phyloP scores from a whole-genome alignment of 805 yeast genomes.

The Danielozyma ontarioensis region DNA sequence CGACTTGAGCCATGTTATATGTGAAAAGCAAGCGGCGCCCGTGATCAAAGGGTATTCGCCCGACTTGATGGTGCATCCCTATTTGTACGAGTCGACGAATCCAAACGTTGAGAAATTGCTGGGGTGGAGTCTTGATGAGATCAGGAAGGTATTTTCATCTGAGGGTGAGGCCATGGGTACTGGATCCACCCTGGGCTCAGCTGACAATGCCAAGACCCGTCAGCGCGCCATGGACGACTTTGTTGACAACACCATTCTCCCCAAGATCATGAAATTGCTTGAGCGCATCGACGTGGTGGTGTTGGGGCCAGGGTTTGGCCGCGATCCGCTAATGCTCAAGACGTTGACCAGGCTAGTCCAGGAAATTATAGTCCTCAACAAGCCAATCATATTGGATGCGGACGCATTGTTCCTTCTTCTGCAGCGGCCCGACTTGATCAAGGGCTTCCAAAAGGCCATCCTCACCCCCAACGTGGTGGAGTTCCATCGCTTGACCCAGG shows the following conservation, averaged over 20 bases:
- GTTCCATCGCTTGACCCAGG: constrained; percentile 61
- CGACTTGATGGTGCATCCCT: constrained; percentile 94
- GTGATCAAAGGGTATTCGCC: constrained; percentile 88
- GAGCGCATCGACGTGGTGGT: constrained; percentile 66
- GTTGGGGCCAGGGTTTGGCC: constrained; percentile 91
- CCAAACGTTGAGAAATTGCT: constrained; percentile 15
- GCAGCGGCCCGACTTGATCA: constrained; percentile 47
- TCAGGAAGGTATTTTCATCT: too few species aligned
- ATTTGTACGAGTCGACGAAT: constrained; percentile 49
- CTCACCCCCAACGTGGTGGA: constrained; percentile 90
- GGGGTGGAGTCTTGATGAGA: constrained; percentile 9
- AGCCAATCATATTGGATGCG: constrained; percentile 85
- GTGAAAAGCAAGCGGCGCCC: constrained; percentile 72
- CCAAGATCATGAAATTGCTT: constrained; percentile 7
- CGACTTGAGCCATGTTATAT: constrained; percentile 85
- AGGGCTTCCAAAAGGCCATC: constrained; percentile 55
- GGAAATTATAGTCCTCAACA: constrained; percentile 48
- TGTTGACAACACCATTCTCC: constrained; percentile 11
- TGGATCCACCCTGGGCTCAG: too few species aligned
- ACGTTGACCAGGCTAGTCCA: constrained; percentile 54
- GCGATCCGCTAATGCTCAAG: constrained; percentile 65
- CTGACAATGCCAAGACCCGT: constrained; percentile 17
- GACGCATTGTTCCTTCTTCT: constrained; percentile 75
- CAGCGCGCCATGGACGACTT: neutral
- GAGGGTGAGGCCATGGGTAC: too few species aligned